A percentile compares a stretch with the other conserved stretches of the same genome.
Evolutionary conservation across 768 basidiomycete genomes (phyloP).

Genomic region (Kwoniella dejecticola): DNA sequence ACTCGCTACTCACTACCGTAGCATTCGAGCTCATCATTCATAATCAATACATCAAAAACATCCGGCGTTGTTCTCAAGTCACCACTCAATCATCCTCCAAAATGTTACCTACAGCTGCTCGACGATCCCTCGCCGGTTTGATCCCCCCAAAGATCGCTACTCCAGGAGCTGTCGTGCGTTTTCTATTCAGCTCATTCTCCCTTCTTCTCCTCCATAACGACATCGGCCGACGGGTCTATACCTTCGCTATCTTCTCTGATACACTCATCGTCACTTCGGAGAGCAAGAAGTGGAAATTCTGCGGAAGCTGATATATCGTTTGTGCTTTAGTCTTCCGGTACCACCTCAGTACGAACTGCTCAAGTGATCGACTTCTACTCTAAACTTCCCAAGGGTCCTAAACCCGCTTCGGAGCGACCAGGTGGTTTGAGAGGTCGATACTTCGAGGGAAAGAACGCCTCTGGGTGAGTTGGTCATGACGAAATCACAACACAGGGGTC

Average conservation of each 20-base stretch:
- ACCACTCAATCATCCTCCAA: conserved; percentile 16
- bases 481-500: no score
- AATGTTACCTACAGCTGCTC: conserved; percentile 82
- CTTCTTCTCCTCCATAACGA: background rate
- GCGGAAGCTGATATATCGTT: background rate
- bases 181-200: background rate
- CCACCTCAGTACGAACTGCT: conserved; percentile 75
- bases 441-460: conserved; percentile 83
- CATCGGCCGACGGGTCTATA: conserved; percentile 12
- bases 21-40: conserved; percentile 5
- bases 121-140: conserved; percentile 78
- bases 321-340: conserved; percentile 66
- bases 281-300: background rate
- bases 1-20: no score
- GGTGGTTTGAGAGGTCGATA: conserved; percentile 73
- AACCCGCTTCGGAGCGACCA: conserved; percentile 62
- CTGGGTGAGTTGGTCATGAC: conserved; percentile 49
- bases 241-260: background rate
- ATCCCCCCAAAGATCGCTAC: conserved; percentile 96
- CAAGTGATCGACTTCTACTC: conserved; percentile 94
- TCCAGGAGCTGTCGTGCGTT: conserved; percentile 77
- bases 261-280: background rate
- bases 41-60: background rate
- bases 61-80: conserved; percentile 6
- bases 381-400: conserved; percentile 87